Conservation (phyloP, 768 basidiomycete genomes). For the Ramaria sp. region DNA sequence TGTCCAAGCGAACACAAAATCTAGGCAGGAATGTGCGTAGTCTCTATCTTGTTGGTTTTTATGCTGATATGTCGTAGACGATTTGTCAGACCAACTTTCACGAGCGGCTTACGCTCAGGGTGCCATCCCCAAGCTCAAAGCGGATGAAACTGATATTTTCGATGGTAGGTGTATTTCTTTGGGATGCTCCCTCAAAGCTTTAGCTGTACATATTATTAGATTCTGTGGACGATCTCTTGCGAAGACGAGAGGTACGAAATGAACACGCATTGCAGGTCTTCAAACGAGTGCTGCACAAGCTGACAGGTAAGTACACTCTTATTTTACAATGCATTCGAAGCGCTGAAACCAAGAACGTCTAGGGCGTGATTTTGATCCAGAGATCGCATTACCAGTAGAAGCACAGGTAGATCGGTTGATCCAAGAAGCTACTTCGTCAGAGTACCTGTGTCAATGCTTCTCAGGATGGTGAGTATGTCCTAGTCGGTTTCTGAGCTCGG, state of each 20-base stretch:
- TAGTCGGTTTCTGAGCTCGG: neutral
- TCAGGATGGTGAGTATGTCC: conserved; percentile 71
- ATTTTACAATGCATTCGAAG: neutral
- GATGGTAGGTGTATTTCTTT: conserved; percentile 43
- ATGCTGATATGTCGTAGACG: conserved; percentile 23
- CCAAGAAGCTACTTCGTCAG: conserved; percentile 82
- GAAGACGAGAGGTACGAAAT: conserved; percentile 79
- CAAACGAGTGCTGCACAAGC: conserved; percentile 89
- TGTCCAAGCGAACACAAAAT: conserved; percentile 74
- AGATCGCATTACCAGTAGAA: conserved; percentile 57
- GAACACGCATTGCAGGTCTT: conserved; percentile 85
- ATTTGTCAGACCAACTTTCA: conserved; percentile 48
- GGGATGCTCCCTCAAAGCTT: conserved; percentile 1
- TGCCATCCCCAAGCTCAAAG: conserved; percentile 70
- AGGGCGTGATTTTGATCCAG: conserved; percentile 93
- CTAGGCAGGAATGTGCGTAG: conserved; percentile 49
- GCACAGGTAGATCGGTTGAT: conserved; percentile 91
- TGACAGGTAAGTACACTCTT: conserved; percentile 66
- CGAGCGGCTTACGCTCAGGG: conserved; percentile 68
- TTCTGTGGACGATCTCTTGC: conserved; percentile 40
- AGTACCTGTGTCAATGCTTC: conserved; percentile 95
- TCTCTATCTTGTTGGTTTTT: conserved; percentile 3
- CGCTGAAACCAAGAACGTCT: neutral
- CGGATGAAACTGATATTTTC: conserved; percentile 91
- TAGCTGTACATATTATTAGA: conserved; percentile 18